Percentiles rank a stretch among this genome's conserved stretches.
Conservation (phyloP, 441 rosid species). For the Pelargonium australe region DNA sequence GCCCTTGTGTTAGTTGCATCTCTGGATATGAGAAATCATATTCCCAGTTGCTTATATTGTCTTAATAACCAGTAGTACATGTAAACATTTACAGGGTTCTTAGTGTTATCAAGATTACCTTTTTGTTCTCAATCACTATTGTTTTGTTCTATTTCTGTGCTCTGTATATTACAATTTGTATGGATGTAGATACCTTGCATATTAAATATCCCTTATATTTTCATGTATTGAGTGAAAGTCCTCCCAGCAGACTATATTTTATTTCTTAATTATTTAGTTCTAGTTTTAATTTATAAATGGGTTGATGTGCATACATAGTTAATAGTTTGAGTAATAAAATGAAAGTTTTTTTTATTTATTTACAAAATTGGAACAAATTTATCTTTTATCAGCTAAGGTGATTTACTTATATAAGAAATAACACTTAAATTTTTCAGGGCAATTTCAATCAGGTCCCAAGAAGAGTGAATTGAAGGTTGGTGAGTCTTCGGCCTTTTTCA, state of each 20-base stretch:
- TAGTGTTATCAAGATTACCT: background rate
- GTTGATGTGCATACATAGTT: background rate
- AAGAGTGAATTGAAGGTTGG: constrained; percentile 78
- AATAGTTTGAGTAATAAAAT: too few species aligned
- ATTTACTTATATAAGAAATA: background rate
- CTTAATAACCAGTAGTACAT: background rate
- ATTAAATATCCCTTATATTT: too few species aligned
- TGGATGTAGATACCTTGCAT: background rate
- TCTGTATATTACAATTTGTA: background rate
- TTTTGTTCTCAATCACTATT: too few species aligned
- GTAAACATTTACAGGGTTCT: background rate
- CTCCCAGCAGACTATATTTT: background rate
- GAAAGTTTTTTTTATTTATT: too few species aligned
- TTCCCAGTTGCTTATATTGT: background rate
- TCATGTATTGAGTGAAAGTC: background rate
- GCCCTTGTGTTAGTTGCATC: background rate
- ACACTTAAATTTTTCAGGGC: constrained; percentile 38
- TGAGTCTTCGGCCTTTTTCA: constrained; percentile 93
- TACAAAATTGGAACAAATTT: too few species aligned
- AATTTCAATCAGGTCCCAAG: constrained; percentile 62
- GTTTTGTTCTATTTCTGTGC: background rate
- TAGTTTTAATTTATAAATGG: background rate
- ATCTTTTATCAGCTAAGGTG: background rate
- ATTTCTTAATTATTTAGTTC: background rate
- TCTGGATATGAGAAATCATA: background rate